Base-by-base conservation (phyloP, 2,329 filamentous ascomycete genomes). In the Macrophomina phaseolina region DNA sequence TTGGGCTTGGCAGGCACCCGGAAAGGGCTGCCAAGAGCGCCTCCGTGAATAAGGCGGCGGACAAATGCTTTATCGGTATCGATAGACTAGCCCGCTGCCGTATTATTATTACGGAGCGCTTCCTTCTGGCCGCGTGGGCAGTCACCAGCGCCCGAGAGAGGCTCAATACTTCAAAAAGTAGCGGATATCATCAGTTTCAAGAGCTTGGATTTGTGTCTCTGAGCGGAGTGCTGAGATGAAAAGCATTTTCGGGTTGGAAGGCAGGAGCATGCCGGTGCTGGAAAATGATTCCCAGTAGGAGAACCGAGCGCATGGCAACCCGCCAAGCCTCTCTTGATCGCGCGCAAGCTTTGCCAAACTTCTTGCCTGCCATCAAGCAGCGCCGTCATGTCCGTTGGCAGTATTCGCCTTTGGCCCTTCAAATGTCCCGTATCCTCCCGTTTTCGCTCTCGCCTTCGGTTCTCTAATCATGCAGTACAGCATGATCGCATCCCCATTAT, bases 401-500 rank as follows among this genome's bases (percentile, higher is more conserved):
- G 14, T 40, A 9, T 45, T 14, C 11, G 42, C 42, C 8, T 51
- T 51, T 30, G 51, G 2, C 30, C 58, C 42, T 9, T 38, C 30
- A 14, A 49, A 48, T 16, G 45, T 49, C 7, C 58, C 58, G 16
- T 65, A 36, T 4, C 38, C 40, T 6, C 36, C 52, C 16, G 3
- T 34, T 55, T 38, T 48, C 18, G 5, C 46, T 36, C 34, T 34
- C 18, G n/a, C 32, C 51, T 53, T 69, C 48, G 80, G 80, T 67
- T 80, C 75, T 66, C 81, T 75, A 58, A 80, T 72, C 81, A 83
- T 83, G 69, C 81, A 82, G 72, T 78, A 83, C 62, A 83, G 68
- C 72, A 71, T 81, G 48, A 83, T 78, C 28, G 71, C 78, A 18
- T 85, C 85, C 3, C 86, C 86, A 2, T 84, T 82, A 72, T 91